A percentile compares a stretch with the other conserved stretches of the same genome.
These are phyloP conservation scores for Paracamarosporium sp. DNA, from an alignment of 2,329 filamentous ascomycete species.

Conservation along the genomic window DNA sequence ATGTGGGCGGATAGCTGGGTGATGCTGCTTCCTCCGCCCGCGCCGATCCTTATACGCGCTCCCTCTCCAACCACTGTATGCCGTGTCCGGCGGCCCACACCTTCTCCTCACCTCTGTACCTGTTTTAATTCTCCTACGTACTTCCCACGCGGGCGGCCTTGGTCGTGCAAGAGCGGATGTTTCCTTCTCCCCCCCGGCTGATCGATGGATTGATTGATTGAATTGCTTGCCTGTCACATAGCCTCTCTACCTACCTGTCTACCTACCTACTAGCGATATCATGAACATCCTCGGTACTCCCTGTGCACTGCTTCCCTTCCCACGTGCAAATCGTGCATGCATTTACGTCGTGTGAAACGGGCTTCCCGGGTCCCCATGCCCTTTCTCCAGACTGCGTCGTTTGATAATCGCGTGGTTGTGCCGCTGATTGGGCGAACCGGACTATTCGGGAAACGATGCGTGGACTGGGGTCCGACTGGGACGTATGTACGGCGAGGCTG, in stretches of 20 bases:
- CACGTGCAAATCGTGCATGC: too few relatives aligned
- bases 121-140: background rate
- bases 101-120: background rate
- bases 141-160: background rate
- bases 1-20: conserved; percentile 2
- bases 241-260: too few relatives aligned
- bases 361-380: background rate
- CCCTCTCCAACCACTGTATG: background rate
- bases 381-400: background rate
- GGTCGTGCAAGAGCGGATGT: background rate
- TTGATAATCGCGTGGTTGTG: background rate
- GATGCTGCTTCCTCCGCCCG: conserved; percentile 2
- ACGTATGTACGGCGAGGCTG: too few relatives aligned
- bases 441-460: background rate
- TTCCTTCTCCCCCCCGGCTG: too few relatives aligned
- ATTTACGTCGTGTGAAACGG: too few relatives aligned
- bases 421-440: background rate
- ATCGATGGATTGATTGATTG: background rate
- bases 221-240: background rate
- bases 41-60: background rate
- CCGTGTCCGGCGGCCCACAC: background rate
- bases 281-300: too few relatives aligned
- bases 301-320: too few relatives aligned
- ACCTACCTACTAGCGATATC: too few relatives aligned
- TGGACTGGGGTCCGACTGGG: background rate